A percentile compares a stretch with the other conserved stretches of the same genome.
phyloP scores from a whole-genome alignment of 345 rosid species.

The Pugionium dolabratum region DNA sequence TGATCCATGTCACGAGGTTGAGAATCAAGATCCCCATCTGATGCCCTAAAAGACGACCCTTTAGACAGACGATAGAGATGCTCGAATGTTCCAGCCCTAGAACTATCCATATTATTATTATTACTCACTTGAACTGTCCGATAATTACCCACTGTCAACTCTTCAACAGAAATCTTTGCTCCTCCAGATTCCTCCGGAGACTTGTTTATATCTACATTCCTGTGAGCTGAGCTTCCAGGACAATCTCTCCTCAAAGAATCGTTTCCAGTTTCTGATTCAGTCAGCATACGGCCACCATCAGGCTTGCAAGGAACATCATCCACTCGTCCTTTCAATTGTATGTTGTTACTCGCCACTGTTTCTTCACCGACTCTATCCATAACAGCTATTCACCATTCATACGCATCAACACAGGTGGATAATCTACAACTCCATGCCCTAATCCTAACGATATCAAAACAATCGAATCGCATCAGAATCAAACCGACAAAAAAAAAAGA shows the following conservation, averaged over 20 bases:
- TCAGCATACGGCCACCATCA: constrained; percentile 36
- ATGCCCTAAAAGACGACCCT: constrained; percentile 35
- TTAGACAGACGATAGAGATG: constrained; percentile 32
- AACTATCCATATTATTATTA: constrained; percentile 25
- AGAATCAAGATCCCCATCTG: constrained; percentile 40
- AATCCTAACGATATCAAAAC: constrained; percentile 13
- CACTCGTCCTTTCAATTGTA: constrained; percentile 38
- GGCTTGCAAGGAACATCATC: constrained; percentile 45
- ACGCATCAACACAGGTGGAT: constrained; percentile 25
- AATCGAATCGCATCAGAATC: neutral
- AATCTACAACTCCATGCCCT: constrained; percentile 29
- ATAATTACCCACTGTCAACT: constrained; percentile 47
- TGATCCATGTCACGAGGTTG: constrained; percentile 45
- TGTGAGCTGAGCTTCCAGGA: constrained; percentile 41
- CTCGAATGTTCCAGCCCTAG: constrained; percentile 42
- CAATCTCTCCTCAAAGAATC: constrained; percentile 38
- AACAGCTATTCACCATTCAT: constrained; percentile 21
- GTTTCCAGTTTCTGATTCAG: constrained; percentile 36
- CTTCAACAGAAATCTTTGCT: constrained; percentile 43
- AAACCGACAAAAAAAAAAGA: neutral
- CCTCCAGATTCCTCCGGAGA: constrained; percentile 36
- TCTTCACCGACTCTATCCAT: constrained; percentile 57
- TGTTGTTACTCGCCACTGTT: constrained; percentile 39
- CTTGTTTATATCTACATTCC: constrained; percentile 31
- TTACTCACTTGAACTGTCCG: constrained; percentile 38